These are phyloP conservation scores for Tolypocladium ophioglossoides DNA, from an alignment of 2,329 filamentous ascomycete genomes.

Conservation along the genomic window DNA sequence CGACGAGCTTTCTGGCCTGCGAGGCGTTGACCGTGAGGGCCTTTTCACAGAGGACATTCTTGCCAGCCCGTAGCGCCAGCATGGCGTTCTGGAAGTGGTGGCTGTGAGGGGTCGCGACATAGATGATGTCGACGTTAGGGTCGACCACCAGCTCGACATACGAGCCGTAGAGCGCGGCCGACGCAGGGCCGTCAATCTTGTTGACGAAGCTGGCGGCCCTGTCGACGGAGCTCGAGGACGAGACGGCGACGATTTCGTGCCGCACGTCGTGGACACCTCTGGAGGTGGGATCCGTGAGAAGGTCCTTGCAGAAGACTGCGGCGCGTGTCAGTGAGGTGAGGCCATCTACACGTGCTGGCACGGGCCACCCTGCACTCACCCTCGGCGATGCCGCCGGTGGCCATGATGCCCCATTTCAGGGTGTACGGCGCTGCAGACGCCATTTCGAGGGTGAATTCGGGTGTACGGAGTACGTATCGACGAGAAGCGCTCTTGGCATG, in stretches of 20 bases:
- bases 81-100: constrained; percentile 89
- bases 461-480: too few species aligned
- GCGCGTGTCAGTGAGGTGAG: background rate
- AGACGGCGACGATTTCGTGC: constrained; percentile 69
- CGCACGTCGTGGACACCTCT: constrained; percentile 62
- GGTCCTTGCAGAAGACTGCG: constrained; percentile 63
- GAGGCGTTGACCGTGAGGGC: constrained; percentile 75
- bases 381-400: constrained; percentile 48
- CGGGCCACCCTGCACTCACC: constrained; percentile 20
- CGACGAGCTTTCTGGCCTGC: constrained; percentile 62
- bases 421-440: constrained; percentile 31
- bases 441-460: constrained; percentile 19
- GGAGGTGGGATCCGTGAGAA: constrained; percentile 60
- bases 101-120: constrained; percentile 82
- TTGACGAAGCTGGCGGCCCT: constrained; percentile 65
- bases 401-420: constrained; percentile 50
- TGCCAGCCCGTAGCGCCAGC: constrained; percentile 73
- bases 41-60: constrained; percentile 87
- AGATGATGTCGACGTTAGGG: constrained; percentile 72
- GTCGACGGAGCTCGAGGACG: constrained; percentile 62
- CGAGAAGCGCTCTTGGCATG: background rate
- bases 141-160: constrained; percentile 76
- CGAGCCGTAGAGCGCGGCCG: constrained; percentile 64
- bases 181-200: constrained; percentile 55
- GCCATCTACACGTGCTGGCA: background rate